Percentiles rank a stretch among this genome's conserved stretches.
Evolutionary conservation across 2,329 filamentous ascomycete species (phyloP).

Genomic region (Teratosphaeria viscida): DNA sequence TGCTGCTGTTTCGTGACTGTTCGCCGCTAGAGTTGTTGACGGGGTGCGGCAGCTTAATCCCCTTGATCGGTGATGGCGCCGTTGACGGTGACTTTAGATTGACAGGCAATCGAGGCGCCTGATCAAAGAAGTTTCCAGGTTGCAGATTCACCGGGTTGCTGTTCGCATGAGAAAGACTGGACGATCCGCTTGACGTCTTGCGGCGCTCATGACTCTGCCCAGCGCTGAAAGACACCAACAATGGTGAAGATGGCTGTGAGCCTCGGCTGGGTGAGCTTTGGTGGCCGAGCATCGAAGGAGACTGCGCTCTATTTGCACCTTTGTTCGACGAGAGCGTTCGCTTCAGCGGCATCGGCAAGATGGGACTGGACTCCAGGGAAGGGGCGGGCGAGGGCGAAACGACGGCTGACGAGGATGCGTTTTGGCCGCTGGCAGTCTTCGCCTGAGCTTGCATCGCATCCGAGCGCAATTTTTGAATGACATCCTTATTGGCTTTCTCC

Average conservation of each 20-base stretch:
- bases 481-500: slow-evolving; percentile 97
- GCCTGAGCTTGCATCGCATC: slow-evolving; percentile 69
- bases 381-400: slow-evolving; percentile 52
- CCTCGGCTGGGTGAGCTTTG: slow-evolving; percentile 73
- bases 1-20: neutral
- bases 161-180: slow-evolving; percentile 70
- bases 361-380: slow-evolving; percentile 73
- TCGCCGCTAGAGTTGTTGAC: neutral
- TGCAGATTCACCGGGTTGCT: slow-evolving; percentile 53
- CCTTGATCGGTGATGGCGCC: slow-evolving; percentile 45
- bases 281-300: slow-evolving; percentile 71
- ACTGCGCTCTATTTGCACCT: slow-evolving; percentile 63
- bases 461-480: slow-evolving; percentile 88
- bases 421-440: slow-evolving; percentile 35
- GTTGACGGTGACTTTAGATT: slow-evolving; percentile 41
- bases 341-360: slow-evolving; percentile 69
- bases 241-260: slow-evolving; percentile 74
- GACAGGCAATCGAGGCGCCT: slow-evolving; percentile 47
- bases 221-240: slow-evolving; percentile 94
- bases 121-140: slow-evolving; percentile 60
- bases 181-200: slow-evolving; percentile 86
- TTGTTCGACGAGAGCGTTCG: slow-evolving; percentile 76
- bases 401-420: slow-evolving; percentile 24
- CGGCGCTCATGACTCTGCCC: slow-evolving; percentile 72
- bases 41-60: slow-evolving; percentile 39